A percentile compares a stretch with the other conserved stretches of the same genome.
Evolutionary conservation across 2,329 filamentous ascomycete genomes (phyloP).

Genomic region (Chalara sp.): DNA sequence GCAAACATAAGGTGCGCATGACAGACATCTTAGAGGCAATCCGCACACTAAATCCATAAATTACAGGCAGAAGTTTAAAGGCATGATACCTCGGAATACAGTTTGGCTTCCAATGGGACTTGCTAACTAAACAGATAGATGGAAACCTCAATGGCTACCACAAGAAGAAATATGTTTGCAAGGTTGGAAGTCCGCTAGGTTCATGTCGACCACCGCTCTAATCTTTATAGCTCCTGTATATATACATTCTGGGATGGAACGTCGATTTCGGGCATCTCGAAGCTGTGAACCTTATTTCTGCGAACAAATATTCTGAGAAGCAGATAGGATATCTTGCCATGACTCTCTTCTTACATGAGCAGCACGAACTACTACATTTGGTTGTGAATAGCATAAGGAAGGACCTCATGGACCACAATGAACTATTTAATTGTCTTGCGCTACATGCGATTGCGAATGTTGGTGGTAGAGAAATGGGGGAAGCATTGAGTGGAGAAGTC

Average conservation of each 20-base stretch:
- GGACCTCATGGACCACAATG: conserved; percentile 88
- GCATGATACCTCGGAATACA: conserved; percentile 28
- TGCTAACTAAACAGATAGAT: conserved; percentile 40
- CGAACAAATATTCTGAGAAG: conserved; percentile 97
- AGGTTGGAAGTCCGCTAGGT: conserved; percentile 41
- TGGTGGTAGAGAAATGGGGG: conserved; percentile 92
- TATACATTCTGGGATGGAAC: conserved; percentile 98
- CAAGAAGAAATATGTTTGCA: conserved; percentile 99
- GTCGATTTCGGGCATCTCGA: conserved; percentile 98
- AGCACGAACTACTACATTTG: conserved; percentile 90
- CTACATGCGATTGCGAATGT: conserved; percentile 98
- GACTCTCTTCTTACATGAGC: conserved; percentile 92
- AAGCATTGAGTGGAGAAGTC: conserved; percentile 85
- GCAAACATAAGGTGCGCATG: conserved; percentile 77
- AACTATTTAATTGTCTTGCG: conserved; percentile 94
- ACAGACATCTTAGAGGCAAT: conserved; percentile 3
- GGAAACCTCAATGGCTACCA: conserved; percentile 92
- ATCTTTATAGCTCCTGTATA: conserved; percentile 66
- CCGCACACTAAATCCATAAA: conserved; percentile 17
- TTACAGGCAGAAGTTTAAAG: conserved; percentile 85
- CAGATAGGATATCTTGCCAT: conserved; percentile 98
- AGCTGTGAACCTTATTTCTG: conserved; percentile 94
- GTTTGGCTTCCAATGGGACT: background rate
- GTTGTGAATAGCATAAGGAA: conserved; percentile 99
- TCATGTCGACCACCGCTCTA: background rate